Base-by-base conservation (phyloP, 139 green algal species). In the Microglena sp. region DNA sequence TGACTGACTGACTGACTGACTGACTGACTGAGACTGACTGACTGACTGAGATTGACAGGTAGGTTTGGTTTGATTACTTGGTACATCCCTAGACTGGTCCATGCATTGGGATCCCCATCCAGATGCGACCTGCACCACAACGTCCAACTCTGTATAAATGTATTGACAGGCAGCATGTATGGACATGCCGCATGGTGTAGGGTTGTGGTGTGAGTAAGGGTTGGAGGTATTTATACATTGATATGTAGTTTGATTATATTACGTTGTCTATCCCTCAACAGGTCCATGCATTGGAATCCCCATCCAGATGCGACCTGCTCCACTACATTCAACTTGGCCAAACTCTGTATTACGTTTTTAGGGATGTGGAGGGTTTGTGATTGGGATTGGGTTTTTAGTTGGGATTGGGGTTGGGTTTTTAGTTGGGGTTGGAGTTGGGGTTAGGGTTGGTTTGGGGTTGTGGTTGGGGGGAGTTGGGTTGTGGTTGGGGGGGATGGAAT, bases 231-330 rank as follows among this genome's bases (percentile, higher is more conserved):
- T n/a, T n/a, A n/a, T n/a, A n/a, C 6, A 18, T 59, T 6, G 21
- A n/a, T n/a, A 29, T 57, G 58, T 34, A 50, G 40, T 7, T 33
- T 44, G 26, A 67, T 55, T 29, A 40, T 43, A 5, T 70, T 45
- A 3, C 33, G 44, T n/a, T 70, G 64, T 15, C 69, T 62, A 8
- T 55, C 43, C 55, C 70, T 66, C 29, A 75, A 45, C 62, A 75
- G 56, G 69, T 75, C 55, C 55, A 75, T 40, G 69, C 62, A 54
- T 29, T 70, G 54, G 62, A 56, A 29, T 75, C 69, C n/a, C 69
- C 69, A 24, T 70, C 55, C 24, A 75, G 43, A 2, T 70, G 55
- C 27, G 8, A 26, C 62, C 69, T 75, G 45, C 22, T n/a, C n/a
- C n/a, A n/a, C n/a, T n/a, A n/a, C n/a, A 34, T 57, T 56, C 18